Evolutionary conservation across 192 early-diverging fungal species (phyloP).

Genomic region (Neocallimastix lanati): DNA sequence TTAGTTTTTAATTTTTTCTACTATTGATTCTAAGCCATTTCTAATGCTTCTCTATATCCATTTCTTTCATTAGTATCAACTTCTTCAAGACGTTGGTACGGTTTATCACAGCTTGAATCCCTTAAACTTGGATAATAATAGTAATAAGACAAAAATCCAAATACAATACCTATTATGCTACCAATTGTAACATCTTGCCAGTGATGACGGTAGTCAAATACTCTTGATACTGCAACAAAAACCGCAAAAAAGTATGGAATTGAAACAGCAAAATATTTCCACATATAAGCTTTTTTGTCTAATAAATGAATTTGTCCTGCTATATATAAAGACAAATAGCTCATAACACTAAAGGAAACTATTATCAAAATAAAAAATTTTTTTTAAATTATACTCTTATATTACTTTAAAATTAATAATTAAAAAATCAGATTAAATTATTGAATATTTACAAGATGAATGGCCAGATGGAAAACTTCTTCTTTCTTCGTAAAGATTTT

Average conservation of each 20-base stretch:
- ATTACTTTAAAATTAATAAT: no score
- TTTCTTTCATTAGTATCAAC: no score
- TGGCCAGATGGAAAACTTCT: conserved; percentile 82
- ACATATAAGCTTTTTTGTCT: conserved; percentile 44
- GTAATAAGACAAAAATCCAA: neutral
- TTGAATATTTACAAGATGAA: conserved; percentile 36
- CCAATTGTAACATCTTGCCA: conserved; percentile 58
- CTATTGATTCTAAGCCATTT: no score
- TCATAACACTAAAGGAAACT: neutral
- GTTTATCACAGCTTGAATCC: neutral
- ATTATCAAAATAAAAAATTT: neutral
- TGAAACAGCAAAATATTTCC: conserved; percentile 42
- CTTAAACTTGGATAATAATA: neutral
- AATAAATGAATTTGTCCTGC: conserved; percentile 2
- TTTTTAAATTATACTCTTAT: no score
- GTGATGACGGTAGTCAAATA: conserved; percentile 59
- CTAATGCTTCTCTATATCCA: no score
- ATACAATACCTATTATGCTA: neutral
- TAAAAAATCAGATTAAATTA: no score
- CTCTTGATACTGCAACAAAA: conserved; percentile 43
- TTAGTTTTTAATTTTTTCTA: no score
- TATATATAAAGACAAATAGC: neutral
- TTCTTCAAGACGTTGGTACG: neutral
- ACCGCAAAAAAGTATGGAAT: conserved; percentile 37
- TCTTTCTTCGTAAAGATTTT: conserved; percentile 50